Evolutionary conservation across 306 rosid genomes (phyloP), one percentile per base, ranked within the genome.

Genomic region (Pterocarpus macrocarpus): DNA sequence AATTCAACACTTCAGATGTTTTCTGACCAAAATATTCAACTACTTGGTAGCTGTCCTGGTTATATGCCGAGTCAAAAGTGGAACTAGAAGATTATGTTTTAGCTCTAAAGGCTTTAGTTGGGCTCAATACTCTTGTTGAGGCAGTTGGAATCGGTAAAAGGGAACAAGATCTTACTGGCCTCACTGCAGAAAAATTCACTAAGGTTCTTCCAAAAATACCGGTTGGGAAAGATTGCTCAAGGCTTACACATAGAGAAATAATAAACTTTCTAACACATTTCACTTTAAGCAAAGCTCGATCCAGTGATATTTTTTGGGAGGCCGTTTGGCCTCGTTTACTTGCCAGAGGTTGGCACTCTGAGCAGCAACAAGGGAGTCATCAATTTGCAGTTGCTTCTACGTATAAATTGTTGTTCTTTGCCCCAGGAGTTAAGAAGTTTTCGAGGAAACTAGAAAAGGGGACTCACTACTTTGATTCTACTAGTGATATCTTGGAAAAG

Each of bases 271-370:
- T 92, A 12, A 89, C 86, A 0, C 65, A 78, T 41, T 85, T 83
- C 77, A 80, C 91, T 74, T 79, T 86, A 10, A 90, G 93, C 83
- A 87, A 90, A 85, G 80, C 90, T 5, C 88, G 87, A 43, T 86
- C 93, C 3, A 86, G 63, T 15, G 90, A 86, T 65, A 85, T 92
- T 44, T 92, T 92, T 49, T 89, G 92, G 97, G 90, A 89, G 74
- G 94, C 93, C 8, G 91, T 91, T 80, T 91, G 97, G 97, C 97
- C 97, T 5, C 97, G 91, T 56, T 84, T 91, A 77, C 87, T 88
- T 61, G 92, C 86, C 2, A 85, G 88, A 84, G 97, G 97, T 57
- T 91, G 97, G 94, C 92, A 88, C 65, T 91, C 92, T 34, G 92
- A 90, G 82, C 89, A 88, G 80, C 91, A 87, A 52, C 62, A 87